Conservation (phyloP, 2,329 filamentous ascomycete genomes). For the Neospermospora avenae region DNA sequence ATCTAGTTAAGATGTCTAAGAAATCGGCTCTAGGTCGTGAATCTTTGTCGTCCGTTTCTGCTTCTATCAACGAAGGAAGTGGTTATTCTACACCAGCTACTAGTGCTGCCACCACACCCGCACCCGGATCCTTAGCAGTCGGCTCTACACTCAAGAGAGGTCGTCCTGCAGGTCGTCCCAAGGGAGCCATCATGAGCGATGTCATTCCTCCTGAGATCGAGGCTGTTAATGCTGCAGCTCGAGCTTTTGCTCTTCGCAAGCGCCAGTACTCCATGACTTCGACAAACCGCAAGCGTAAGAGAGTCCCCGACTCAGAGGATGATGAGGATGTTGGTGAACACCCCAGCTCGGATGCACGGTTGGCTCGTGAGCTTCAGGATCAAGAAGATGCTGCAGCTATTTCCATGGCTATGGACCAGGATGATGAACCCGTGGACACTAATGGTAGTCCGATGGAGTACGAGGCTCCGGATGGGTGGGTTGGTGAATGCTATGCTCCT, state of each 20-base stretch:
- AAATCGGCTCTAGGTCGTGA: conserved; percentile 32
- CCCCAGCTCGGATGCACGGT: conserved; percentile 44
- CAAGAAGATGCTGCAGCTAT: conserved; percentile 43
- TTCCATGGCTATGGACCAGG: conserved; percentile 30
- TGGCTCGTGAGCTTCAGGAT: conserved; percentile 56
- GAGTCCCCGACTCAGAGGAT: conserved; percentile 43
- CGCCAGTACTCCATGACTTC: conserved; percentile 49
- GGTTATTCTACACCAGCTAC: conserved; percentile 62
- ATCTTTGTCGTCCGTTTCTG: conserved; percentile 40
- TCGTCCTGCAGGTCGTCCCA: conserved; percentile 18
- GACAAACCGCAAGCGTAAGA: conserved; percentile 41
- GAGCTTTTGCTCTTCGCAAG: conserved; percentile 44
- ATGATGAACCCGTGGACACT: too few species aligned
- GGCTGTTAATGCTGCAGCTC: conserved; percentile 42
- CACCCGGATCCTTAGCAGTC: conserved; percentile 40
- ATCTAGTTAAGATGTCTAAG: conserved; percentile 16
- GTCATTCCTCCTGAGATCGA: conserved; percentile 37
- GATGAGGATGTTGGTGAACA: conserved; percentile 37
- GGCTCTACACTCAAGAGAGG: conserved; percentile 29
- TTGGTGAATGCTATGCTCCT: too few species aligned
- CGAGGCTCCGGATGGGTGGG: too few species aligned
- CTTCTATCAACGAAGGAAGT: conserved; percentile 40
- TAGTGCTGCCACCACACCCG: conserved; percentile 51
- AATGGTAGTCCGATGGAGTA: too few species aligned
- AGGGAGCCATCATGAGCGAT: conserved; percentile 8